Conservation (phyloP, 164 flowering plant species). For the Sextonia rubra region DNA sequence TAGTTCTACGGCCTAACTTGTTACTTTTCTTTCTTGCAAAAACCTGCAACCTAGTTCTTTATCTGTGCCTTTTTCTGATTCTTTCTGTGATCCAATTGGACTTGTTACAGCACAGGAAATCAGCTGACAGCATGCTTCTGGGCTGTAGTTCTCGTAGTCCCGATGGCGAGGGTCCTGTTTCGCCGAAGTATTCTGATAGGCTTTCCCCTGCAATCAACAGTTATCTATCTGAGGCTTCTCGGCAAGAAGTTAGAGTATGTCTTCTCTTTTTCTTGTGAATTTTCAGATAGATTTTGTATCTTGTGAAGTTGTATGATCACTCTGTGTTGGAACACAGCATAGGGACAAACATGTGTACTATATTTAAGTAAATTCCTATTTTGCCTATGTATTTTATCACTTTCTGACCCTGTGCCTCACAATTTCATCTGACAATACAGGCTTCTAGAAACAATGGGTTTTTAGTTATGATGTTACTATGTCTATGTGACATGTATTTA, state of each 20-base stretch:
- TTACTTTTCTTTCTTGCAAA: too few species aligned
- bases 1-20: too few species aligned
- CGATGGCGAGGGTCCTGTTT: conserved; percentile 65
- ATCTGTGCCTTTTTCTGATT: neutral
- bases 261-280: neutral
- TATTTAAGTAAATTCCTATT: neutral
- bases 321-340: neutral
- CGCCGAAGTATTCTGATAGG: conserved; percentile 90
- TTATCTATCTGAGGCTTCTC: conserved; percentile 90
- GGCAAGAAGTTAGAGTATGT: conserved; percentile 90
- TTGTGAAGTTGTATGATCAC: neutral
- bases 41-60: neutral
- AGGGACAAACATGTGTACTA: neutral
- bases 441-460: too few species aligned
- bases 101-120: conserved; percentile 75
- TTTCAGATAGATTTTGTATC: neutral
- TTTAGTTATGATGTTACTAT: too few species aligned
- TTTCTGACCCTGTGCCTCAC: neutral
- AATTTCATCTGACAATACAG: too few species aligned
- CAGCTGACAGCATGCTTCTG: conserved; percentile 76
- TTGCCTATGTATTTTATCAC: neutral
- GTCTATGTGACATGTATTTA: too few species aligned
- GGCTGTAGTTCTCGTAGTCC: conserved; percentile 85
- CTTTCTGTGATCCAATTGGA: neutral
- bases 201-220: conserved; percentile 95